A percentile compares a stretch with the other conserved stretches of the same genome.
These are phyloP conservation scores for Umbelopsis sp. DNA, from an alignment of 192 early-diverging fungal species.

Conservation along the genomic window DNA sequence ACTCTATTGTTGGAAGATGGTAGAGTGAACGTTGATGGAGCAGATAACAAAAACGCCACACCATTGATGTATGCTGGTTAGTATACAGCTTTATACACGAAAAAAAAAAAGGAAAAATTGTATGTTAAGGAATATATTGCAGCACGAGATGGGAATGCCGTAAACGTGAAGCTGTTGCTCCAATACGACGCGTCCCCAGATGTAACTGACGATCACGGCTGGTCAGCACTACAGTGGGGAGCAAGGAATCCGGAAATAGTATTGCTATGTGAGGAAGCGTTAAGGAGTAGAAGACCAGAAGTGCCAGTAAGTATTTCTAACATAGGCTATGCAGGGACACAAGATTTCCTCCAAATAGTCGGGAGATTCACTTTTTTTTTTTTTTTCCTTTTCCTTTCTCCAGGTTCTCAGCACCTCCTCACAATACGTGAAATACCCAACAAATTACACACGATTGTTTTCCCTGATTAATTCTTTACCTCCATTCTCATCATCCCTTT, in stretches of 20 bases:
- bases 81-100: not conserved
- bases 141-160: conserved; percentile 63
- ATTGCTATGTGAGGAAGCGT: conserved; percentile 53
- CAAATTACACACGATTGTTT: conserved; percentile 49
- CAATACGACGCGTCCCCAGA: conserved; percentile 53
- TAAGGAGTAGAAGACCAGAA: conserved; percentile 46
- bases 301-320: conserved; percentile 41
- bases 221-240: conserved; percentile 67
- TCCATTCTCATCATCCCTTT: conserved; percentile 28
- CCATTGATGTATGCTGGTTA: conserved; percentile 73
- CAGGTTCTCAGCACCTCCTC: not conserved
- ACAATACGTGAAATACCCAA: conserved; percentile 42
- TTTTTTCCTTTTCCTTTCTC: not conserved
- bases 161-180: conserved; percentile 55
- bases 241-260: conserved; percentile 60
- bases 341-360: not conserved
- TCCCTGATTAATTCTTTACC: conserved; percentile 45
- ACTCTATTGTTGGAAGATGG: conserved; percentile 60
- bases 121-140: too few relatives aligned
- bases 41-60: conserved; percentile 65
- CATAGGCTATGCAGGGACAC: not conserved
- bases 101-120: not conserved
- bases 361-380: not conserved
- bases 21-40: conserved; percentile 58
- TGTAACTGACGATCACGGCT: conserved; percentile 63